Percentiles rank a stretch among this genome's conserved stretches.
These are phyloP conservation scores for Royoungia palumana DNA, from an alignment of 768 basidiomycete species.

Conservation along the genomic window DNA sequence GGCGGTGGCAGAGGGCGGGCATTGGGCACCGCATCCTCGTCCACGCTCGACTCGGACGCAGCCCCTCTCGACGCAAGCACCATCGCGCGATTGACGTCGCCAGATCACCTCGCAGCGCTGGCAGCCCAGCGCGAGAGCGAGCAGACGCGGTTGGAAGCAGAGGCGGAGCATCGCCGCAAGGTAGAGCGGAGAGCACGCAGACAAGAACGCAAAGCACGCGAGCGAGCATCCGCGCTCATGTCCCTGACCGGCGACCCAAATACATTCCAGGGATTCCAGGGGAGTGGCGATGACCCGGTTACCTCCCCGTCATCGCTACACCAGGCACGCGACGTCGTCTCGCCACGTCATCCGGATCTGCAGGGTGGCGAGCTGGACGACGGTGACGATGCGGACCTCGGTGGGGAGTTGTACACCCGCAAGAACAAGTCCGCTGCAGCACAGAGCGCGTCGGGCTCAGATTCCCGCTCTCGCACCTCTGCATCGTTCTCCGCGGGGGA, in stretches of 20 bases:
- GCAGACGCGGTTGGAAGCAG: constrained; percentile 31
- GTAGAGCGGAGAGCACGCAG: constrained; percentile 47
- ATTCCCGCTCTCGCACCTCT: constrained; percentile 62
- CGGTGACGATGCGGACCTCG: constrained; percentile 58
- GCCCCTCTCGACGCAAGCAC: constrained; percentile 57
- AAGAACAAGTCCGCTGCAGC: constrained; percentile 29
- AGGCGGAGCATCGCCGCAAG: constrained; percentile 41
- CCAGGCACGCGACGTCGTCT: not conserved
- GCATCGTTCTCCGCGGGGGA: constrained; percentile 39
- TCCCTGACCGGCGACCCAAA: constrained; percentile 35
- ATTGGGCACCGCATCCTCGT: constrained; percentile 28
- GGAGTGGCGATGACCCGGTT: constrained; percentile 34
- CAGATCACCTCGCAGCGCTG: constrained; percentile 30
- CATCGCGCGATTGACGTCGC: constrained; percentile 51
- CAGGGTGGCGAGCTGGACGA: constrained; percentile 19
- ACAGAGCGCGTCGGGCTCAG: constrained; percentile 44
- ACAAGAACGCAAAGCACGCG: constrained; percentile 44
- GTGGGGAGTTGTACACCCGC: constrained; percentile 51
- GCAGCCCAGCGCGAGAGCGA: constrained; percentile 29
- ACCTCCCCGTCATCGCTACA: not conserved
- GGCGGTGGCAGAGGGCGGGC: constrained; percentile 29
- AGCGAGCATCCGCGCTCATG: constrained; percentile 30
- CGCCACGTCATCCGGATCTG: constrained; percentile 3
- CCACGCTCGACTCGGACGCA: constrained; percentile 69
- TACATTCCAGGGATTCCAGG: constrained; percentile 68